Evolutionary conservation across 106 monocot genomes (phyloP).

Genomic region (Platanthera guangdongensis): DNA sequence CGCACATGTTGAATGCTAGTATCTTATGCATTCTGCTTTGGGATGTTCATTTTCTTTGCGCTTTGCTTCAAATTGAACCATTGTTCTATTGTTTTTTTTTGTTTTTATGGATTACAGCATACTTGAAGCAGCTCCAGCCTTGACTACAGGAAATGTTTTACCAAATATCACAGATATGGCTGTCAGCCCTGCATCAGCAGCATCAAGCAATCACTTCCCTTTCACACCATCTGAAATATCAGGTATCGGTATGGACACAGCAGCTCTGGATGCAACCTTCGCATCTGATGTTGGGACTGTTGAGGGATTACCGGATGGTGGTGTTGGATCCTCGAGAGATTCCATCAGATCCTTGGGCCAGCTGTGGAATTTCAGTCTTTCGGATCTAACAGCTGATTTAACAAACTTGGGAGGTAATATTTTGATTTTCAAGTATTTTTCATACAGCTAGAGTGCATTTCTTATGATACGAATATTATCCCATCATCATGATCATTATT

Average conservation of each 20-base stretch:
- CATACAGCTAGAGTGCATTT: background rate
- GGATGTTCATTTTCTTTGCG: background rate
- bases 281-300: slow-evolving; percentile 38
- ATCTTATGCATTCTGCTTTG: no score
- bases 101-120: slow-evolving; percentile 29
- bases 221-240: slow-evolving; percentile 75
- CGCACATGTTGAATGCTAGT: no score
- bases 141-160: slow-evolving; percentile 38
- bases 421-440: background rate
- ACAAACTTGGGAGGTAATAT: slow-evolving; percentile 79
- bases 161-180: slow-evolving; percentile 68
- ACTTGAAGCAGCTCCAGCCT: slow-evolving; percentile 21
- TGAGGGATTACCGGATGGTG: slow-evolving; percentile 49
- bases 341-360: slow-evolving; percentile 55
- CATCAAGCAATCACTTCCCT: slow-evolving; percentile 79
- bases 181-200: slow-evolving; percentile 73
- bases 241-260: slow-evolving; percentile 71
- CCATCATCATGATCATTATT: background rate
- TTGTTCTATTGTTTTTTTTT: slow-evolving; percentile 6
- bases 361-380: slow-evolving; percentile 84
- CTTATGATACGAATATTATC: background rate
- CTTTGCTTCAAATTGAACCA: background rate
- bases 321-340: slow-evolving; percentile 69
- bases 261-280: slow-evolving; percentile 58
- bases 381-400: slow-evolving; percentile 84